Base-by-base conservation (phyloP, 2,329 filamentous ascomycete genomes). In the Berkeleyomyces basicola region DNA sequence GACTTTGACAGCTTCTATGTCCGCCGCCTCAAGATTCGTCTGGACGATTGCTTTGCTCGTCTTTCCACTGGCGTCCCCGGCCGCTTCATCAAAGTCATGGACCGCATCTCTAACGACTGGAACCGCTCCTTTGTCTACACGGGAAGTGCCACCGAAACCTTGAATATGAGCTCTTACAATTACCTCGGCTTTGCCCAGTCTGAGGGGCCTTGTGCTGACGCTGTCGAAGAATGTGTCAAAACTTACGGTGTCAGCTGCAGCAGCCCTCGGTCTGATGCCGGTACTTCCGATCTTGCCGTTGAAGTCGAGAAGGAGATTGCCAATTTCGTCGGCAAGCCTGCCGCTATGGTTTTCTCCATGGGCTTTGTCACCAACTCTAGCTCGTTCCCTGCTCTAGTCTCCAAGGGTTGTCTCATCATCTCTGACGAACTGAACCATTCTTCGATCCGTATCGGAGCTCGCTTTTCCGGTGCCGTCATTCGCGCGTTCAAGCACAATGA, bases 1-100 rank as follows among this genome's bases (percentile, higher is more conserved):
- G 93, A 99, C 74, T 99, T 99, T 71, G 93, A 99, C 78, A 97
- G 92, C 74, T 99, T 99, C 74, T 99, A 99, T 75, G 89, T 92
- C 63, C 84, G 93, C 63, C 82, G 93, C 65, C 75, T 99, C 71
- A 97, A 99, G 79, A 82, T 90, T 77, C 85, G 93, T 67, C 90
- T 99, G 71, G 95, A 97, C 69, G 93, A 99, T 74, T 96, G 90
- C 77, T 99, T 99, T 72, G 87, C 92, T 68, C 84, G 93, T 59
- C 90, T 92, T 10, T 90, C 88, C 37, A 95, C 90, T 3, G 93
- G 93, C 61, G 93, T 99, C 36, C 93, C 93, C 7, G 93, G 93
- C 63, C 85, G 93, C 66, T 96, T 83, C 77, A 95, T 99, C 70
- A 97, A 89, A 33, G 79, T 99, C 46, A 81, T 97, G 68, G 92